Evolutionary conservation across 148 eudicot species (phyloP).

Genomic region (Vaccinium corymbosum): DNA sequence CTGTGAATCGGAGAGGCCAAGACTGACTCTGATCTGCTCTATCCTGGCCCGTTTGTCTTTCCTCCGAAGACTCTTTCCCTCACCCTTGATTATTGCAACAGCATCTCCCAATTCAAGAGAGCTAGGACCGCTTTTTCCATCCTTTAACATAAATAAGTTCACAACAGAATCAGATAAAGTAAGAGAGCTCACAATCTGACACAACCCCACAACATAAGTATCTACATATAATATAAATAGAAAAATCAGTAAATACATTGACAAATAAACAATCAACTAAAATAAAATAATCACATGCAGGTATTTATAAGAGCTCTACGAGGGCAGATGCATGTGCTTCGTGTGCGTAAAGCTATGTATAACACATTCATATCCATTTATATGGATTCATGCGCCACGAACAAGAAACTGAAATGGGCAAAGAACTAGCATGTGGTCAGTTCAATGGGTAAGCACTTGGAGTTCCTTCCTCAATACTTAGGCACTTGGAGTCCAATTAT

Average conservation of each 20-base stretch:
- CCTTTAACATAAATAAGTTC: slow-evolving; percentile 35
- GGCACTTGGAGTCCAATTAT: too few relatives aligned
- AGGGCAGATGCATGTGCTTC: background rate
- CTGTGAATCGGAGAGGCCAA: slow-evolving; percentile 95
- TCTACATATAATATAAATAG: background rate
- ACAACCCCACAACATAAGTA: background rate
- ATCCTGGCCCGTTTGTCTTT: slow-evolving; percentile 92
- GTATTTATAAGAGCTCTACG: background rate
- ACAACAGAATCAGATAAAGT: slow-evolving; percentile 15
- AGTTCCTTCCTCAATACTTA: background rate
- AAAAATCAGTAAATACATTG: background rate
- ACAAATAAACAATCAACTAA: background rate
- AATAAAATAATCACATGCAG: background rate
- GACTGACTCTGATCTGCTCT: slow-evolving; percentile 94
- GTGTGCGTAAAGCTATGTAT: background rate
- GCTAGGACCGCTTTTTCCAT: slow-evolving; percentile 32
- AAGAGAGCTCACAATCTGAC: slow-evolving; percentile 1
- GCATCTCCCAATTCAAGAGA: slow-evolving; percentile 67
- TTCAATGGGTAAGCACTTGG: background rate
- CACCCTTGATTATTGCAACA: slow-evolving; percentile 77
- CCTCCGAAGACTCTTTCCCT: slow-evolving; percentile 74
- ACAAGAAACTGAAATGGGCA: background rate
- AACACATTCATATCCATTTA: background rate
- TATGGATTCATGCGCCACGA: background rate
- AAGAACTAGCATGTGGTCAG: background rate